Percentiles rank a stretch among this genome's conserved stretches.
These are phyloP conservation scores for Epichloe aotearoae DNA, from an alignment of 2,329 filamentous ascomycete genomes.

Conservation along the genomic window DNA sequence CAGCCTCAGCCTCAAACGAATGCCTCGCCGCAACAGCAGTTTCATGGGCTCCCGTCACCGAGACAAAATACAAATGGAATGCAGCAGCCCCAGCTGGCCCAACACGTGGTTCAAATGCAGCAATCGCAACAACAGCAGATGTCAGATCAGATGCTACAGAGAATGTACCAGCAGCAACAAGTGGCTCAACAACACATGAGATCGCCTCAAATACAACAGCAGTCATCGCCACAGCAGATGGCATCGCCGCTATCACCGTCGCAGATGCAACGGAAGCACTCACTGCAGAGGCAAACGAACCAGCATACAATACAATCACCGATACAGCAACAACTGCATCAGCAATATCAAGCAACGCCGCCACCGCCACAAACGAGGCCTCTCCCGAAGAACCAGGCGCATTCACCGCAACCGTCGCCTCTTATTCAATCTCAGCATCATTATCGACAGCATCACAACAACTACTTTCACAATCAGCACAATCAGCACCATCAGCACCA, in stretches of 20 bases:
- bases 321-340: slow-evolving; percentile 15
- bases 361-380: slow-evolving; percentile 2
- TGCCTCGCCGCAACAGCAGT: slow-evolving; percentile 5
- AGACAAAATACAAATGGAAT: slow-evolving; percentile 1
- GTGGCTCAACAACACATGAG: slow-evolving; percentile 8
- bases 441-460: not conserved
- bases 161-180: slow-evolving; percentile 7
- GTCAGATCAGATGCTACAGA: slow-evolving; percentile 5
- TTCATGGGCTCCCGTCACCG: slow-evolving; percentile 1
- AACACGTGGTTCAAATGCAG: slow-evolving; percentile 5
- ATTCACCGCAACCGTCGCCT: slow-evolving; percentile 13
- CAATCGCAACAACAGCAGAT: slow-evolving; percentile 6
- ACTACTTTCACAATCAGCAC: not conserved
- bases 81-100: slow-evolving; percentile 5
- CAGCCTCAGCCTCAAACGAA: slow-evolving; percentile 12
- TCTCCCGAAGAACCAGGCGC: slow-evolving; percentile 11
- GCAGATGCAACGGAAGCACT: slow-evolving; percentile 8
- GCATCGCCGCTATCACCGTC: slow-evolving; percentile 4
- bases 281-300: slow-evolving; percentile 5
- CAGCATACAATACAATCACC: slow-evolving; percentile 7
- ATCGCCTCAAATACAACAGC: slow-evolving; percentile 10
- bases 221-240: slow-evolving; percentile 7
- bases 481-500: not conserved
- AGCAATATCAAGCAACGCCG: slow-evolving; percentile 12
- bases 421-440: slow-evolving; percentile 5